phyloP scores from a whole-genome alignment of 2,329 filamentous ascomycete species.

The Zasmidium angulare region DNA sequence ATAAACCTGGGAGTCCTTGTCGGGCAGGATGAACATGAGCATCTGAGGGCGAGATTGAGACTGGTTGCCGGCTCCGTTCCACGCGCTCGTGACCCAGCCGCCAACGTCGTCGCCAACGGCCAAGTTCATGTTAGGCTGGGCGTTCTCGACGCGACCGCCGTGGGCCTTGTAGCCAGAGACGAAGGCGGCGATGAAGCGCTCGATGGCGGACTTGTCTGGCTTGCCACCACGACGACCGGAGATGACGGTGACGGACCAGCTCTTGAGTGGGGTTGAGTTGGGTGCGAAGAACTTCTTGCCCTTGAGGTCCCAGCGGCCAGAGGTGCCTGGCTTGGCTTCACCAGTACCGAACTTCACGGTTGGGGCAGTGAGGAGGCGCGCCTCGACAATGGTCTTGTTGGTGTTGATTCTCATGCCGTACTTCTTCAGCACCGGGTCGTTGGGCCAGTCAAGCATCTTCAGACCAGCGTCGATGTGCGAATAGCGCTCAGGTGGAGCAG shows the following conservation, averaged over 20 bases:
- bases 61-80: conserved; percentile 54
- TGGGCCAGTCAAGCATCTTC: conserved; percentile 62
- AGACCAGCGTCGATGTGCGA: conserved; percentile 68
- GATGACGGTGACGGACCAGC: conserved; percentile 75
- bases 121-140: conserved; percentile 46
- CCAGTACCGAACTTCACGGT: conserved; percentile 64
- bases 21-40: conserved; percentile 73
- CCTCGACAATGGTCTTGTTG: conserved; percentile 63
- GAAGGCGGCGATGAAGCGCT: conserved; percentile 62
- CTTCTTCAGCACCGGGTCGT: conserved; percentile 67
- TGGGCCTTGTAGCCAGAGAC: conserved; percentile 60
- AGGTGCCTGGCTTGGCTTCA: conserved; percentile 59
- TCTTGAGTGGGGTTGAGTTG: conserved; percentile 59
- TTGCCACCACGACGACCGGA: conserved; percentile 52
- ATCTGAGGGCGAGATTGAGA: conserved; percentile 66
- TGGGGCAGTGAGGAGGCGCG: conserved; percentile 69
- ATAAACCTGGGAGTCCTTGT: conserved; percentile 71
- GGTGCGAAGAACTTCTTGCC: conserved; percentile 71
- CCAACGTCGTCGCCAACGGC: conserved; percentile 31
- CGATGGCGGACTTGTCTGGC: conserved; percentile 44
- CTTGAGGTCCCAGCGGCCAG: conserved; percentile 84
- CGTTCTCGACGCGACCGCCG: conserved; percentile 57
- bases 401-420: conserved; percentile 72
- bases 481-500: conserved; percentile 68
- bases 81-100: conserved; percentile 43